A percentile compares a stretch with the other conserved stretches of the same genome.
Conservation (phyloP, 1,284 basidiomycete species). For the Bjerkandera adusta region DNA sequence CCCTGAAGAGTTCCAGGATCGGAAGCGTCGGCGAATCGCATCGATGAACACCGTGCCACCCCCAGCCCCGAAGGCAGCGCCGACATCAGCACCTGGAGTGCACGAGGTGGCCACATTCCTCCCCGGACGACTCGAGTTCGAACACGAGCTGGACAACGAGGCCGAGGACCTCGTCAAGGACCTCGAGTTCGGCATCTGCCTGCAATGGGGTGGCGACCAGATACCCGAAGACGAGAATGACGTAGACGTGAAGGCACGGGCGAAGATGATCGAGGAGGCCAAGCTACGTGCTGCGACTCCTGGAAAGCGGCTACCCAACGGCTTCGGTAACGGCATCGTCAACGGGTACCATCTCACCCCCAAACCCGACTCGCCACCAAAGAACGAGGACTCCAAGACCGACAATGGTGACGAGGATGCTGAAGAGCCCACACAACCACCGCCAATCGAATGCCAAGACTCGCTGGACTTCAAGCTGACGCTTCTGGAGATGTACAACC, state of each 20-base stretch:
- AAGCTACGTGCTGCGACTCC: conserved; percentile 33
- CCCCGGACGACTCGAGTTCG: conserved; percentile 96
- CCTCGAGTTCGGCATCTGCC: conserved; percentile 90
- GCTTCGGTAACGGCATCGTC: conserved; percentile 47
- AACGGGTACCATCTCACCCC: conserved; percentile 34
- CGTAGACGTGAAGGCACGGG: conserved; percentile 62
- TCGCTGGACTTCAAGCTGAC: conserved; percentile 92
- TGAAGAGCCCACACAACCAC: conserved; percentile 68
- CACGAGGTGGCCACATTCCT: conserved; percentile 95
- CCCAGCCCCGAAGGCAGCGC: conserved; percentile 64
- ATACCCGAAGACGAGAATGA: conserved; percentile 76
- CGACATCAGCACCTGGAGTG: conserved; percentile 91
- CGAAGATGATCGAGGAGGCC: conserved; percentile 69
- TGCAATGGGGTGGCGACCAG: conserved; percentile 83
- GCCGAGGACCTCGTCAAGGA: conserved; percentile 96
- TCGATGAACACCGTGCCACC: conserved; percentile 55
- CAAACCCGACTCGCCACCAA: conserved; percentile 23
- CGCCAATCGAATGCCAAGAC: conserved; percentile 81
- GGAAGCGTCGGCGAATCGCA: conserved; percentile 85
- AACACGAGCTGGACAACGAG: conserved; percentile 95
- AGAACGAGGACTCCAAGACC: conserved; percentile 34
- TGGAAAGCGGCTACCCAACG: conserved; percentile 39
- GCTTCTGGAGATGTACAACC: conserved; percentile 90
- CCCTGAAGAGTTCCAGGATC: conserved; percentile 80
- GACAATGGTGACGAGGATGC: conserved; percentile 42